Percentiles rank a stretch among this genome's conserved stretches.
Evolutionary conservation across 2,329 filamentous ascomycete species (phyloP).

Genomic region (Trichoderma sp.): DNA sequence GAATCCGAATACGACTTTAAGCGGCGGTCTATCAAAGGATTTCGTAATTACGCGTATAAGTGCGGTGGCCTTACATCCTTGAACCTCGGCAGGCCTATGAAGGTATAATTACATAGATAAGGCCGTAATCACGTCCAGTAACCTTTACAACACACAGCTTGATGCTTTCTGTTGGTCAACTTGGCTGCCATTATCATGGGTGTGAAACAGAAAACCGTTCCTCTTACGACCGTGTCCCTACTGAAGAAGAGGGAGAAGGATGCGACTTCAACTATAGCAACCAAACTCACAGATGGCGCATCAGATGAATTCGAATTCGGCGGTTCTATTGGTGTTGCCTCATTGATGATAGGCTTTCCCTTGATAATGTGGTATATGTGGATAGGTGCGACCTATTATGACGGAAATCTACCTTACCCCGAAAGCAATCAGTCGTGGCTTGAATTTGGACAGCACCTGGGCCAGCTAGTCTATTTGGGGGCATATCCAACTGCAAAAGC

Average conservation of each 20-base stretch:
- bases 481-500: conserved; percentile 80
- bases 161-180: background rate
- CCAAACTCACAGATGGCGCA: background rate
- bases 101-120: background rate
- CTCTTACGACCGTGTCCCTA: background rate
- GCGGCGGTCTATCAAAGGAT: background rate
- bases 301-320: conserved; percentile 78
- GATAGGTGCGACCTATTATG: conserved; percentile 91
- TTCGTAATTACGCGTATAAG: background rate
- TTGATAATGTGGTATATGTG: conserved; percentile 98
- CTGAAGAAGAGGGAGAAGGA: background rate
- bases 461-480: conserved; percentile 71
- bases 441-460: conserved; percentile 72
- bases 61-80: background rate
- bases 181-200: background rate
- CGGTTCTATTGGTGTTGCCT: conserved; percentile 72
- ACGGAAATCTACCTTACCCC: conserved; percentile 74
- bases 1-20: background rate
- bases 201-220: background rate
- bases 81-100: background rate
- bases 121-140: background rate
- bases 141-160: background rate
- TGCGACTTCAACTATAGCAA: background rate
- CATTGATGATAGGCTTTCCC: conserved; percentile 94
- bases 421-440: conserved; percentile 61